Conservation (phyloP, 768 basidiomycete genomes). For the Suillus lakei region DNA sequence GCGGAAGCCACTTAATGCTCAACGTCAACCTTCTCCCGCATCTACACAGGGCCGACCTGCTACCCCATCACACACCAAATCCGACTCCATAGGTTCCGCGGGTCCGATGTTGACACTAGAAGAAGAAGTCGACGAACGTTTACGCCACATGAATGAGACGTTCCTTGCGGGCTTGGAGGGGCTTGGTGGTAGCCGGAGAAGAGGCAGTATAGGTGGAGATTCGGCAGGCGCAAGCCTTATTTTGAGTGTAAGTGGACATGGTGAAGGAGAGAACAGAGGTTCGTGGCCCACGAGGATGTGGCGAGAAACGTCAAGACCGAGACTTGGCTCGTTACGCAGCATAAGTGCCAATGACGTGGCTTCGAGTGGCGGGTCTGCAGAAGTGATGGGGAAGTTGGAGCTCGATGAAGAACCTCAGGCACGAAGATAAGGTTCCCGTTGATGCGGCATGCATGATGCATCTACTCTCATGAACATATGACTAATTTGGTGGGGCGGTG, state of each 20-base stretch:
- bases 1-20: slow-evolving; percentile 56
- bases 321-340: slow-evolving; percentile 37
- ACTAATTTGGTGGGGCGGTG: not conserved
- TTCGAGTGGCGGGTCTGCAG: slow-evolving; percentile 35
- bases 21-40: not conserved
- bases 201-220: slow-evolving; percentile 20
- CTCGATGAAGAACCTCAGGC: slow-evolving; percentile 29
- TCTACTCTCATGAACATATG: not conserved
- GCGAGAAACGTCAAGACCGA: slow-evolving; percentile 20
- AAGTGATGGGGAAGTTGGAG: slow-evolving; percentile 45
- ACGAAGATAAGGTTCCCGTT: slow-evolving; percentile 2
- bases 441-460: no score
- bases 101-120: slow-evolving; percentile 69
- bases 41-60: not conserved
- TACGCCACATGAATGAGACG: slow-evolving; percentile 68
- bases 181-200: slow-evolving; percentile 46
- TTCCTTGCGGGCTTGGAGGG: slow-evolving; percentile 70
- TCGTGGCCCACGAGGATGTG: not conserved
- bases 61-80: not conserved
- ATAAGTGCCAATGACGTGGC: slow-evolving; percentile 24
- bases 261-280: slow-evolving; percentile 11
- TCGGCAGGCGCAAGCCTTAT: slow-evolving; percentile 19
- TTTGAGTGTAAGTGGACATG: slow-evolving; percentile 5
- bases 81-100: slow-evolving; percentile 18
- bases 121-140: slow-evolving; percentile 65